A percentile compares a stretch with the other conserved stretches of the same genome.
Evolutionary conservation across 2,329 filamentous ascomycete genomes (phyloP).

Genomic region (Neofusicoccum ribis): DNA sequence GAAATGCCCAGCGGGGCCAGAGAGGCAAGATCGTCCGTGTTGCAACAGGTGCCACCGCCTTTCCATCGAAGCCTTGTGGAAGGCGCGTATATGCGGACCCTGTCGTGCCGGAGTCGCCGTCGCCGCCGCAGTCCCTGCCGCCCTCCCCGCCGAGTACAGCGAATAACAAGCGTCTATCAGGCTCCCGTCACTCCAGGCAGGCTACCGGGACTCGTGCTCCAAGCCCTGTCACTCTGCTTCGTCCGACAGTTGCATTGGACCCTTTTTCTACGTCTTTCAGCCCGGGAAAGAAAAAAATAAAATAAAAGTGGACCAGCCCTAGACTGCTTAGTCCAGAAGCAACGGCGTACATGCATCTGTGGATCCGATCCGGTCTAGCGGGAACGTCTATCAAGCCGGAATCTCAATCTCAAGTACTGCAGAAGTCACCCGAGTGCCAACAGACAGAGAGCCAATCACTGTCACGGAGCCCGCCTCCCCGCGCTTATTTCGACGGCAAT

Average conservation of each 20-base stretch:
- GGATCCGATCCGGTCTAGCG: slow-evolving; percentile 10
- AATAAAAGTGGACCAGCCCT: background rate
- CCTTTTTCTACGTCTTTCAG: background rate
- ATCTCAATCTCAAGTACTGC: background rate
- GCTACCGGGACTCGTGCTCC: too few species aligned
- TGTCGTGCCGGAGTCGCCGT: too few species aligned
- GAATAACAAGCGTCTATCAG: too few species aligned
- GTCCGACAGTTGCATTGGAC: too few species aligned
- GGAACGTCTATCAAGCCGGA: background rate
- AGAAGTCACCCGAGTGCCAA: background rate
- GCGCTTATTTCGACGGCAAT: background rate
- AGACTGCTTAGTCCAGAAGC: background rate
- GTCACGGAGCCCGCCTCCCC: too few species aligned
- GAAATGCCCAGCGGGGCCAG: background rate
- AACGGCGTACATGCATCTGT: background rate
- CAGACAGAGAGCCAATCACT: background rate
- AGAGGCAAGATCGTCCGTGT: background rate
- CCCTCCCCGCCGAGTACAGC: too few species aligned
- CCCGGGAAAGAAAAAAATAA: background rate
- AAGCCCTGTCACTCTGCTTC: too few species aligned
- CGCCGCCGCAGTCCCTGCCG: too few species aligned
- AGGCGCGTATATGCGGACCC: too few species aligned
- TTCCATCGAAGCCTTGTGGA: background rate
- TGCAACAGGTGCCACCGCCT: slow-evolving; percentile 2
- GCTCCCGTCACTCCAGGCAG: too few species aligned